phyloP scores from a whole-genome alignment of 495 filamentous ascomycete species.

The Physcia stellaris region DNA sequence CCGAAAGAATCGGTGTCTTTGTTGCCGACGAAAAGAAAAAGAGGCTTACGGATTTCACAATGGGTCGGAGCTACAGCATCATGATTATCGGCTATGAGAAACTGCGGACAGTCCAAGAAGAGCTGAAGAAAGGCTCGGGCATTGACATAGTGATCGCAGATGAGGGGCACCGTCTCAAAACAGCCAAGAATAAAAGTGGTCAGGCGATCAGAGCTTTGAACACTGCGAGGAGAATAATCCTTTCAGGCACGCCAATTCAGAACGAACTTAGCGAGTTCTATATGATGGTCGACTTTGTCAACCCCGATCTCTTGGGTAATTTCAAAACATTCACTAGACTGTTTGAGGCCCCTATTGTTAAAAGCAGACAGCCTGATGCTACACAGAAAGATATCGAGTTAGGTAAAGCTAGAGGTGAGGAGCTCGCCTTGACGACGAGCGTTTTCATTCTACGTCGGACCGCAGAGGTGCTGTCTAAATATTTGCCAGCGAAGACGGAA shows the following conservation, averaged over 20 bases:
- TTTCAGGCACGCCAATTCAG: conserved; percentile 69
- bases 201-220: conserved; percentile 61
- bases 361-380: conserved; percentile 59
- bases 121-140: conserved; percentile 46
- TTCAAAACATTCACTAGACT: conserved; percentile 57
- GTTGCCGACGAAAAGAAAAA: conserved; percentile 54
- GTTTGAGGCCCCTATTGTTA: conserved; percentile 61
- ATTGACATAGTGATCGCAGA: conserved; percentile 73
- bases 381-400: conserved; percentile 54
- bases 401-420: conserved; percentile 54
- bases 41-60: conserved; percentile 60
- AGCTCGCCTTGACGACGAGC: conserved; percentile 52
- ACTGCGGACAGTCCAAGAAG: conserved; percentile 52
- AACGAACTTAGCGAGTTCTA: conserved; percentile 74
- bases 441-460: conserved; percentile 67
- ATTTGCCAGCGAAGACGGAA: conserved; percentile 65
- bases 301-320: conserved; percentile 56
- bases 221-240: conserved; percentile 50
- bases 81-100: conserved; percentile 83
- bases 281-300: conserved; percentile 67
- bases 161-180: conserved; percentile 72
- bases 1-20: conserved; percentile 64
- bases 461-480: conserved; percentile 59
- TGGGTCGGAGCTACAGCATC: conserved; percentile 57
- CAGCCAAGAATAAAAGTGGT: conserved; percentile 67